Conservation (phyloP, 352 stramenopile genomes). For the Phytophthora syringae region DNA sequence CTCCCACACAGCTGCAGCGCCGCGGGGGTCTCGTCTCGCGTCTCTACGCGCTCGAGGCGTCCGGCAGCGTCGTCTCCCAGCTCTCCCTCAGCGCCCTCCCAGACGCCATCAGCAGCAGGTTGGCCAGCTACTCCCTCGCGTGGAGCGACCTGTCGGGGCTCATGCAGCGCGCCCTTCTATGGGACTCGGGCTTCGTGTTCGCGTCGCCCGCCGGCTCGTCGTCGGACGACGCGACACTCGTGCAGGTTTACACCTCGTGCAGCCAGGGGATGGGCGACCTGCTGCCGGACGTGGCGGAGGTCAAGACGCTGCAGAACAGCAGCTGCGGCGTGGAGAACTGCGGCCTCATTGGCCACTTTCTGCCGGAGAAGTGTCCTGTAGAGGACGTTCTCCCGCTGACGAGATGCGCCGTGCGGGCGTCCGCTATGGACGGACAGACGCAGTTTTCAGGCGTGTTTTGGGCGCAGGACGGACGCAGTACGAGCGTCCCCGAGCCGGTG, state of each 20-base stretch:
- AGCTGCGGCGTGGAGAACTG: conserved; percentile 51
- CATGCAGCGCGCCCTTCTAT: conserved; percentile 75
- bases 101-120: conserved; percentile 28
- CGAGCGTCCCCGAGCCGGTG: conserved; percentile 52
- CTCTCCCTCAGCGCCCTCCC: conserved; percentile 54
- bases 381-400: conserved; percentile 42
- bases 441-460: conserved; percentile 53
- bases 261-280: conserved; percentile 66
- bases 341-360: conserved; percentile 65
- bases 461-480: conserved; percentile 67
- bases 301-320: conserved; percentile 33
- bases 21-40: conserved; percentile 55
- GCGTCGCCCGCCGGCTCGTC: conserved; percentile 17
- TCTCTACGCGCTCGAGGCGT: conserved; percentile 50
- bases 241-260: conserved; percentile 71
- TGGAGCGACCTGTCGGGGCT: conserved; percentile 59
- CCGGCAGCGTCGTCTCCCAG: conserved; percentile 25
- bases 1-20: conserved; percentile 11
- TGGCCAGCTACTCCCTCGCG: conserved; percentile 37
- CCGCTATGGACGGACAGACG: conserved; percentile 36
- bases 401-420: conserved; percentile 52
- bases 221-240: conserved; percentile 31
- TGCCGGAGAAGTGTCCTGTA: conserved; percentile 40
- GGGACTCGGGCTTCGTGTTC: conserved; percentile 74
- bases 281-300: conserved; percentile 47